phyloP scores from a whole-genome alignment of 208 protist species.

The Perkinsela sp. region DNA sequence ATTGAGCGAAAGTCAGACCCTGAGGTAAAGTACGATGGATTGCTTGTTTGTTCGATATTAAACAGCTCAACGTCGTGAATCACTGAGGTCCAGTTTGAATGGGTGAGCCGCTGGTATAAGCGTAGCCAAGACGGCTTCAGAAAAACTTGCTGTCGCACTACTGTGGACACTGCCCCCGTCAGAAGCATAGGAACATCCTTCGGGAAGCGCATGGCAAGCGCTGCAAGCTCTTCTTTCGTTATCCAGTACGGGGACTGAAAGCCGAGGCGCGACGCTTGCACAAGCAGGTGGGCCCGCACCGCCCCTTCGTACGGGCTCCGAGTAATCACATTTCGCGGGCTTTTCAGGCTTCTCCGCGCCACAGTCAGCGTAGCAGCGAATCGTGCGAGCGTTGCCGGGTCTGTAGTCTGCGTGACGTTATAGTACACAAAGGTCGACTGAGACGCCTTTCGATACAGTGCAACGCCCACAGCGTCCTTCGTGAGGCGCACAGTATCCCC shows the following conservation, averaged over 20 bases:
- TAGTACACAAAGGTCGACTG: background rate
- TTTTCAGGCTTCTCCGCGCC: background rate
- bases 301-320: background rate
- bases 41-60: background rate
- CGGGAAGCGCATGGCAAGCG: background rate
- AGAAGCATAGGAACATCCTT: background rate
- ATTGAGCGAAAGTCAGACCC: background rate
- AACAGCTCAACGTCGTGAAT: background rate
- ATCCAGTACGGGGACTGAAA: background rate
- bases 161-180: background rate
- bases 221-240: background rate
- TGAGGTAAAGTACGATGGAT: too few relatives aligned
- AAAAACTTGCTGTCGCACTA: background rate
- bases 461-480: background rate
- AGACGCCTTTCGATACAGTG: background rate
- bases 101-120: background rate
- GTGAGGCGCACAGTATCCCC: background rate
- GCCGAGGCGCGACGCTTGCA: background rate
- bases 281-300: background rate
- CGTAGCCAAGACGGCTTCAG: background rate
- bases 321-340: background rate
- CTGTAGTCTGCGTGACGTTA: background rate
- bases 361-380: background rate
- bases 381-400: background rate
- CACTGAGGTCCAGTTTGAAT: background rate